Base-by-base conservation (phyloP, 495 filamentous ascomycete species). In the Bacidia gigantensis region DNA sequence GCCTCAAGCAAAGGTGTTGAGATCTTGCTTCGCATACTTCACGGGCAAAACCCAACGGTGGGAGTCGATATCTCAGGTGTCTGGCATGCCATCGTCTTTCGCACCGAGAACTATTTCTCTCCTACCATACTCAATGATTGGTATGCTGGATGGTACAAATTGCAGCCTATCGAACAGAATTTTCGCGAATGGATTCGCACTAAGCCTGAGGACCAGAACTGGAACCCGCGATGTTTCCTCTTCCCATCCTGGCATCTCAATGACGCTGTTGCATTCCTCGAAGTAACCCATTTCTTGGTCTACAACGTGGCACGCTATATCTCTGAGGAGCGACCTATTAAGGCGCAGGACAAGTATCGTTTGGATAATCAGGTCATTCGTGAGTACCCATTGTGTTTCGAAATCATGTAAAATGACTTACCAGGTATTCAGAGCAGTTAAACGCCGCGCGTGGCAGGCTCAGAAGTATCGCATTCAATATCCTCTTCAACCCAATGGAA, bases 391-490 rank as follows among this genome's bases (percentile, higher is more conserved):
- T 23, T 3, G 11, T n/a, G 2, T 46, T 29, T 20, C 3, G 10
- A 1, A 11, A 11, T 11, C 23, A 40, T 18, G 46, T 11, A 2
- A 22, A 0, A 11, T 11, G 3, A 3, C 46, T 26, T 25, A n/a
- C 17, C 14, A 5, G 7, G 20, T 18, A 18, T 46, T 17, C 21
- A 64, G 60, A 65, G 38, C 64, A 65, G 35, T 17, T 66, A 2
- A 65, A 65, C 26, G 64, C 60, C 3, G 57, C 64, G 3, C 64
- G 60, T 39, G 61, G 63, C 7, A 53, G 62, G 2, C 46, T 66
- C 11, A 54, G 54, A 25, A 63, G 44, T 1, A 53, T 66, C 14
- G 49, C 62, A 2, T 56, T 50, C 49, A 26, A 52, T 20, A 52
- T 25, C 17, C 42, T 65, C 1, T 63, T 54, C 23, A 20, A 20